These are phyloP conservation scores for Candida tammaniensis DNA, from an alignment of 805 yeast genomes.

Conservation along the genomic window DNA sequence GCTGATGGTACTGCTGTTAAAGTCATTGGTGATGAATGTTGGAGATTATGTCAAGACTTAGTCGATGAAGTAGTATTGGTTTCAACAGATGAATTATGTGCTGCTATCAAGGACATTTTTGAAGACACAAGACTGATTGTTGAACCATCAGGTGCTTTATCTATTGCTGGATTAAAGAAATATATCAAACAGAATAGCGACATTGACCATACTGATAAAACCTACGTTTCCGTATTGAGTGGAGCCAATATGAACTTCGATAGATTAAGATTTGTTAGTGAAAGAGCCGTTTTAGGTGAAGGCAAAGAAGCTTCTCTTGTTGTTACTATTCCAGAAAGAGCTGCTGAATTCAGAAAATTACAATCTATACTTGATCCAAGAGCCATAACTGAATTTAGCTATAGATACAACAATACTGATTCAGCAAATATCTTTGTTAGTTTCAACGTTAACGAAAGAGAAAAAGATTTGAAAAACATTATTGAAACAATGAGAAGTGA, in stretches of 20 bases:
- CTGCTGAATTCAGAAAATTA: slow-evolving; percentile 82
- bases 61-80: slow-evolving; percentile 90
- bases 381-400: slow-evolving; percentile 90
- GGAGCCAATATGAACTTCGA: slow-evolving; percentile 99
- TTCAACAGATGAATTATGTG: slow-evolving; percentile 88
- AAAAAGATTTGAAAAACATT: slow-evolving; percentile 67
- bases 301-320: slow-evolving; percentile 93
- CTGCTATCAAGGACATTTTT: slow-evolving; percentile 94
- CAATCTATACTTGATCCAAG: slow-evolving; percentile 83
- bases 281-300: slow-evolving; percentile 97
- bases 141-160: slow-evolving; percentile 96
- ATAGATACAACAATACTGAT: slow-evolving; percentile 59
- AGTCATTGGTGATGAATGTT: slow-evolving; percentile 86
- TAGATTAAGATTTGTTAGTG: slow-evolving; percentile 91
- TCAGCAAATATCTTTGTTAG: slow-evolving; percentile 83
- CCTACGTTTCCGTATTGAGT: slow-evolving; percentile 81
- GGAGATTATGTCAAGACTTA: slow-evolving; percentile 68
- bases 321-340: slow-evolving; percentile 86
- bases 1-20: slow-evolving; percentile 99
- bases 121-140: slow-evolving; percentile 92
- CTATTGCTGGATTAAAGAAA: slow-evolving; percentile 91
- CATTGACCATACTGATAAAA: slow-evolving; percentile 62
- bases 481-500: slow-evolving; percentile 53
- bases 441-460: slow-evolving; percentile 77
- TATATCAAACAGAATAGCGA: slow-evolving; percentile 70